Base-by-base conservation (phyloP, 192 early-diverging fungal species). In the Entomortierella parvispora region DNA sequence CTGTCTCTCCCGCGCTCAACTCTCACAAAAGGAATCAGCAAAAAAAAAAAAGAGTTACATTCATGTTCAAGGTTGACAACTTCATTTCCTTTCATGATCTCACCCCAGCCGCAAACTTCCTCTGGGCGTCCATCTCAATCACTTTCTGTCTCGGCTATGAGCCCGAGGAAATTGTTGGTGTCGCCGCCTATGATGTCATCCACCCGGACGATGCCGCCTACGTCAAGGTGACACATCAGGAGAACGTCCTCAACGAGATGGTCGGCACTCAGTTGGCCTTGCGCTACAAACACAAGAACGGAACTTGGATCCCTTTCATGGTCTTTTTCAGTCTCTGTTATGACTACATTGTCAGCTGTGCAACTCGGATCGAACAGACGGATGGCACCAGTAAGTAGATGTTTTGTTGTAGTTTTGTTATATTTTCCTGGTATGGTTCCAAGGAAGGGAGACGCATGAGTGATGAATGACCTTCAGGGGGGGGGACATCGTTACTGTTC, bases 31-130 rank as follows among this genome's bases (percentile, higher is more conserved):
- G 42, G 28, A 25, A 40, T 11, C 18, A 23, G 18, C 17, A n/a
- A 49, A 10, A 45, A 22, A 5, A 62, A 47, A 29, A 12, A 48
- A 49, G 22, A 12, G 4, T 33, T 14, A 2, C 17, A 20, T 29
- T 20, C 18, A 71, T 71, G 68, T 71, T 70, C 46, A n/a, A 59
- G 34, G 64, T 62, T 52, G 71, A 77, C 51, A 85, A 76, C 68
- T 85, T 66, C 56, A 83, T 85, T 44, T 59, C 75, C 15, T 83
- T 84, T 29, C 84, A 83, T 63, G 85, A 86, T 48, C 69, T 81
- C 42, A 66, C 85, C 0, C 68, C 79, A 9, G 43, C 58, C 10
- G 71, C 46, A n/a, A 56, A 17, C 2, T 72, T 80, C 46, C 43
- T 81, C 8, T 86, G 81, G 66, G 64, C 71, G 18, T 83, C 83